Base-by-base conservation (phyloP, 306 rosid species). In the Rosa chinensis region DNA sequence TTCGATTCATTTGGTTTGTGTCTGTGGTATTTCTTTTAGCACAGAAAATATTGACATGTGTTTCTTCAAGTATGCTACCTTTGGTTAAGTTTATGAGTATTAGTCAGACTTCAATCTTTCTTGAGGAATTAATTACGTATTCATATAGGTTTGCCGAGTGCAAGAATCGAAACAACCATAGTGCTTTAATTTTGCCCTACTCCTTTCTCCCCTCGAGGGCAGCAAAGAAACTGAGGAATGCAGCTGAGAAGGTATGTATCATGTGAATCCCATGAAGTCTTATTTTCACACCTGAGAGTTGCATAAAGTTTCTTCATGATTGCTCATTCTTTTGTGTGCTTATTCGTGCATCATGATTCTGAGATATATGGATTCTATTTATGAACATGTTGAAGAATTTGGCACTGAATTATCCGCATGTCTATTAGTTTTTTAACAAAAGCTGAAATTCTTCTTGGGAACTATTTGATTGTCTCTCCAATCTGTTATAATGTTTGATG, bases 81-180 rank as follows among this genome's bases (percentile, higher is more conserved):
- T 44, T 44, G 8, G 59, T 45, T 75, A 10, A 75, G 58, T 45
- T 1, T 42, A 43, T n/a, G 53, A 40, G 25, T 40, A 11, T 44
- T 44, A 16, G 10, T 16, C 20, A 1, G 45, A 70, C 74, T 70
- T 75, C 32, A 62, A 32, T 62, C 25, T 62, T 75, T 74, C 45
- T 72, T 44, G 69, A 84, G 79, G 66, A 75, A 48, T 73, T 76
- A 32, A 39, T 74, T 61, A 70, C 73, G 53, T 78, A 74, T 71
- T 55, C 61, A 66, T 76, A 68, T 86, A 95, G 99, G 99, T 96
- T 93, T 88, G 89, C 91, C 91, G 99, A 95, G 87, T 95, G 99
- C 93, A 96, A 93, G 92, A 94, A 91, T 70, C 90, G 98, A 86
- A 96, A 91, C 83, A 88, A 96, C 61, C 96, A 82, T 32, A 93